These are phyloP conservation scores for Linnemannia zychae DNA, from an alignment of 192 early-diverging fungal species.

Conservation along the genomic window DNA sequence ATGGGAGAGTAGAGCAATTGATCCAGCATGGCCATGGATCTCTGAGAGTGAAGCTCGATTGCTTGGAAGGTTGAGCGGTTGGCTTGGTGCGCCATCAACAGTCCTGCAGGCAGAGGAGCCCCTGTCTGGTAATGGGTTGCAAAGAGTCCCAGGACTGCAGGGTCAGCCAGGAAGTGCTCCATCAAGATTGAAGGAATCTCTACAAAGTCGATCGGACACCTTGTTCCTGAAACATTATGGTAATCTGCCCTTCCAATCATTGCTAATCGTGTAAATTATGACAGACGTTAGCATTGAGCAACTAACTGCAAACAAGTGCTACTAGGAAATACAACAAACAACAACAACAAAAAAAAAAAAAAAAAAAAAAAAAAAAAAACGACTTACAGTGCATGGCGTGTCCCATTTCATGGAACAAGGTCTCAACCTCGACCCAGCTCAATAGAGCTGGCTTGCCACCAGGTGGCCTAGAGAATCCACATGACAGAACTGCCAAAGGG, in stretches of 20 bases:
- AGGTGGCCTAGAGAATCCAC: conserved; percentile 72
- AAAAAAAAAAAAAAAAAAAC: neutral
- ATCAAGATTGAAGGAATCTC: conserved; percentile 97
- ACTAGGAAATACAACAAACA: neutral
- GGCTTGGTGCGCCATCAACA: conserved; percentile 66
- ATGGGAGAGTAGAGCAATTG: conserved; percentile 85
- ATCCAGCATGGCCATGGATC: conserved; percentile 93
- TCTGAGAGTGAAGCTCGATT: conserved; percentile 88
- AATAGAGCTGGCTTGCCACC: conserved; percentile 72
- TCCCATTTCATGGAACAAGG: conserved; percentile 99
- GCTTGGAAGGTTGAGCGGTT: conserved; percentile 72
- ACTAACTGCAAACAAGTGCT: too few species aligned
- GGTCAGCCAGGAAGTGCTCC: conserved; percentile 90
- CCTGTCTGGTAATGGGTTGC: conserved; percentile 82
- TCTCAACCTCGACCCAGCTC: conserved; percentile 89
- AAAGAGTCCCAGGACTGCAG: conserved; percentile 79
- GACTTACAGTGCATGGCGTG: conserved; percentile 93
- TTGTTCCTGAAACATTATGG: conserved; percentile 96
- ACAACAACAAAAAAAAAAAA: neutral
- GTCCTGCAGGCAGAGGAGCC: conserved; percentile 67
- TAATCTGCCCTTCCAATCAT: conserved; percentile 95
- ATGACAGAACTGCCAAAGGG: conserved; percentile 81
- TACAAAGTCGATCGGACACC: conserved; percentile 96
- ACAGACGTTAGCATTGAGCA: neutral
- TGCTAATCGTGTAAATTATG: conserved; percentile 53